phyloP scores from a whole-genome alignment of 2,329 filamentous ascomycete genomes.

The Trichoderma sp. region DNA sequence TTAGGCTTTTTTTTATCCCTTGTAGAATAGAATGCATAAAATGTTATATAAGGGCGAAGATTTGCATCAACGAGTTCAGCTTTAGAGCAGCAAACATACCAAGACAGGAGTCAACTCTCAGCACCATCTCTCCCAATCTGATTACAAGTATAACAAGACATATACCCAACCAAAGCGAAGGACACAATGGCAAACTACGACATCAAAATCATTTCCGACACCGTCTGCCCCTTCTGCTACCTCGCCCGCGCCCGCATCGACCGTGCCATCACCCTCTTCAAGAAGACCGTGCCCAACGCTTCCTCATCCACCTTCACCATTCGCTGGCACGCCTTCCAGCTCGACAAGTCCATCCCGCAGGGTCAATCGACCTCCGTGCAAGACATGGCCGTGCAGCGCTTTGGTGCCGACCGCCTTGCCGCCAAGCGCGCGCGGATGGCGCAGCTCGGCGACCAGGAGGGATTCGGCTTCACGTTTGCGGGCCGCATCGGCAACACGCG shows the following conservation, averaged over 20 bases:
- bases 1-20: background rate
- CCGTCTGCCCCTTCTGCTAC: conserved; percentile 77
- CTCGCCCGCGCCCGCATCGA: conserved; percentile 75
- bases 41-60: background rate
- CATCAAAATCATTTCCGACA: conserved; percentile 78
- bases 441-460: conserved; percentile 59
- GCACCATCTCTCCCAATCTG: background rate
- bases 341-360: conserved; percentile 45
- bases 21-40: background rate
- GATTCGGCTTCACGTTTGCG: conserved; percentile 70
- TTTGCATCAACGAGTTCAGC: background rate
- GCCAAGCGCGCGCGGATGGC: conserved; percentile 58
- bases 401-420: conserved; percentile 60
- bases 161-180: background rate
- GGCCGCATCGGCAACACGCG: conserved; percentile 74
- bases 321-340: conserved; percentile 77
- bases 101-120: background rate
- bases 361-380: conserved; percentile 43
- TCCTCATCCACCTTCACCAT: conserved; percentile 67
- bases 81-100: background rate
- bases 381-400: conserved; percentile 59
- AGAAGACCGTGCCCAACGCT: conserved; percentile 57
- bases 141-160: background rate
- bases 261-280: conserved; percentile 66
- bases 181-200: conserved; percentile 67